Conservation (phyloP, 345 rosid species). For the Balakata baccata region DNA sequence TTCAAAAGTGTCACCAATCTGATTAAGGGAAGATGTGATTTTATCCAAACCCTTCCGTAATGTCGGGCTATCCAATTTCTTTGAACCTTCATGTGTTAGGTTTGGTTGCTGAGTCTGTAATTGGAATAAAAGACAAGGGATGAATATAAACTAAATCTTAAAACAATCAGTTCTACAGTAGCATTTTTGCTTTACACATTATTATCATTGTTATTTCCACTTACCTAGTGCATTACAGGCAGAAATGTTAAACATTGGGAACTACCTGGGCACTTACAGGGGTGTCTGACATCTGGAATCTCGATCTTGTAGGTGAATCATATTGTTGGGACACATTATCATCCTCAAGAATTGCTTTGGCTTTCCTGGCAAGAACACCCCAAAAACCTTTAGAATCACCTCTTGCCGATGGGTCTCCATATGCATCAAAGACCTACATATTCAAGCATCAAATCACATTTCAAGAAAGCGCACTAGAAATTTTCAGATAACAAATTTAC, state of each 20-base stretch:
- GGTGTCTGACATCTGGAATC: slow-evolving; percentile 39
- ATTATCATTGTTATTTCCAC: neutral
- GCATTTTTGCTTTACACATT: neutral
- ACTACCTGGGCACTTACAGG: slow-evolving; percentile 46
- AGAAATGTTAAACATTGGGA: neutral
- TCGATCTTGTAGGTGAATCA: slow-evolving; percentile 31
- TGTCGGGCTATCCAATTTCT: slow-evolving; percentile 63
- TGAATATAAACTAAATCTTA: neutral
- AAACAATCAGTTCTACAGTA: neutral
- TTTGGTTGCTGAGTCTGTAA: slow-evolving; percentile 29
- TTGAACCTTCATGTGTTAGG: slow-evolving; percentile 37
- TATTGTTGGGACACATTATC: slow-evolving; percentile 42
- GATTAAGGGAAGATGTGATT: slow-evolving; percentile 72
- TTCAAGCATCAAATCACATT: slow-evolving; percentile 24
- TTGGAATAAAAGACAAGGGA: neutral
- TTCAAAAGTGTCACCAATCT: slow-evolving; percentile 82
- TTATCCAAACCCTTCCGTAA: slow-evolving; percentile 70
- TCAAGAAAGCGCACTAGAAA: neutral
- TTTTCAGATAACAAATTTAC: neutral
- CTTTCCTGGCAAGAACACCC: slow-evolving; percentile 85
- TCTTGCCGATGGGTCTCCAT: slow-evolving; percentile 37
- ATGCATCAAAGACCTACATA: slow-evolving; percentile 63
- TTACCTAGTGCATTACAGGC: neutral
- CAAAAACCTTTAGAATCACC: slow-evolving; percentile 63
- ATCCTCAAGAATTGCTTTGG: slow-evolving; percentile 77